A percentile compares a stretch with the other conserved stretches of the same genome.
phyloP scores from a whole-genome alignment of 495 filamentous ascomycete genomes.

The Aspergillus olivimuriae region DNA sequence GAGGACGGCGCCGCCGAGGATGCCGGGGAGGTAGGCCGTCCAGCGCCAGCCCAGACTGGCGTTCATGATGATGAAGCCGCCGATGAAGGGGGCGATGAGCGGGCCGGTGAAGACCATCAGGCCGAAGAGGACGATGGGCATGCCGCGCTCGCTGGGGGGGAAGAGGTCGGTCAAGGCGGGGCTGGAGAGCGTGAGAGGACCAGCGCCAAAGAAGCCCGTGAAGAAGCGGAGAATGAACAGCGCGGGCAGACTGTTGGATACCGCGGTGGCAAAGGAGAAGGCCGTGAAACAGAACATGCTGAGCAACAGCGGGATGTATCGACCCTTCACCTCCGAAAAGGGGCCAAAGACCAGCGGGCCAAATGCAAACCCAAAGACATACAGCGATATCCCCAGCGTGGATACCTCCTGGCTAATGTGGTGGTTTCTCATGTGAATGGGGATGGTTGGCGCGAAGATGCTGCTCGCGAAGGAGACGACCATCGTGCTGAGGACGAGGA shows the following conservation, averaged over 20 bases:
- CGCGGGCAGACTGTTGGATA: conserved; percentile 42
- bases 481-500: conserved; percentile 13
- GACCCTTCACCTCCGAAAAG: conserved; percentile 16
- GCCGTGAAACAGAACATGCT: conserved; percentile 36
- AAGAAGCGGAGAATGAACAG: conserved; percentile 39
- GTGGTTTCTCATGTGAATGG: conserved; percentile 5
- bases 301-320: conserved; percentile 8
- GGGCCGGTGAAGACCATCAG: conserved; percentile 36
- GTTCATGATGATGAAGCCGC: conserved; percentile 25
- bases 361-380: conserved; percentile 18
- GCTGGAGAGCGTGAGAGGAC: conserved; percentile 32
- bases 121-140: conserved; percentile 36
- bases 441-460: conserved; percentile 14
- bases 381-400: conserved; percentile 15
- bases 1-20: conserved; percentile 10
- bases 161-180: conserved; percentile 39
- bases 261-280: conserved; percentile 47
- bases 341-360: conserved; percentile 17
- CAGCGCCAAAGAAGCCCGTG: conserved; percentile 34
- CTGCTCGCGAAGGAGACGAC: conserved; percentile 13
- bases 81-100: conserved; percentile 32
- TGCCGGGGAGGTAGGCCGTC: conserved; percentile 15
- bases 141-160: conserved; percentile 26
- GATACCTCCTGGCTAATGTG: conserved; percentile 12
- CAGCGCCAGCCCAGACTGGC: conserved; percentile 19